Evolutionary conservation across 1,139 yeast genomes (phyloP).

Genomic region (Kodamaea sp.): DNA sequence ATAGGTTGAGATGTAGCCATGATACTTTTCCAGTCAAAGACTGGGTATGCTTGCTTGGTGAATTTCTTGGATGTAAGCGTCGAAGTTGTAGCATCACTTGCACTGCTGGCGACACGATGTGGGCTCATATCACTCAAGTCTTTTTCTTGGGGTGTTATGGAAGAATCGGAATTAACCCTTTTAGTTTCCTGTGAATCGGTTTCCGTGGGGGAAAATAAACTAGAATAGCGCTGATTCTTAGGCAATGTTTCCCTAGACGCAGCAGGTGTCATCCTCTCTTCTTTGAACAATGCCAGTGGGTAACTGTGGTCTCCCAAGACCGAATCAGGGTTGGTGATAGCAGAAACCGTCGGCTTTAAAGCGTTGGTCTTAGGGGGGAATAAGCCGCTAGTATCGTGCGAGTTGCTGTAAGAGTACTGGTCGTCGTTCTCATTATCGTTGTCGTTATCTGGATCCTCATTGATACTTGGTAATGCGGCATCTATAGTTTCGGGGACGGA

Average conservation of each 20-base stretch:
- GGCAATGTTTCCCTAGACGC: constrained; percentile 21
- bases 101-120: constrained; percentile 3
- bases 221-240: constrained; percentile 22
- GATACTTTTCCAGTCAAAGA: constrained; percentile 47
- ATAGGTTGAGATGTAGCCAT: constrained; percentile 44
- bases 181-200: constrained; percentile 3
- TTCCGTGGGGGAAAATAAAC: constrained; percentile 20
- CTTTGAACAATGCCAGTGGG: constrained; percentile 30
- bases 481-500: constrained; percentile 50
- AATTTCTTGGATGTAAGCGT: constrained; percentile 6
- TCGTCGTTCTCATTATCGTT: constrained; percentile 15
- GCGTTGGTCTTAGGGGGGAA: constrained; percentile 1
- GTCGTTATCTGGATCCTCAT: constrained; percentile 36
- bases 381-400: constrained; percentile 6
- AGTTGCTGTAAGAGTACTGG: constrained; percentile 8
- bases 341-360: constrained; percentile 2
- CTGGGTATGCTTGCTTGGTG: constrained; percentile 29
- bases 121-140: not conserved
- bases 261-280: constrained; percentile 33
- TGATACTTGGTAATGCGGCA: constrained; percentile 38
- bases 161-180: constrained; percentile 7
- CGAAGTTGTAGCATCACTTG: constrained; percentile 4
- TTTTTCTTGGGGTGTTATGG: constrained; percentile 1
- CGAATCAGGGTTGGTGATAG: constrained; percentile 24
- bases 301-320: constrained; percentile 30